These are phyloP conservation scores for Pulveroboletus ravenelii DNA, from an alignment of 768 basidiomycete genomes.

Conservation along the genomic window DNA sequence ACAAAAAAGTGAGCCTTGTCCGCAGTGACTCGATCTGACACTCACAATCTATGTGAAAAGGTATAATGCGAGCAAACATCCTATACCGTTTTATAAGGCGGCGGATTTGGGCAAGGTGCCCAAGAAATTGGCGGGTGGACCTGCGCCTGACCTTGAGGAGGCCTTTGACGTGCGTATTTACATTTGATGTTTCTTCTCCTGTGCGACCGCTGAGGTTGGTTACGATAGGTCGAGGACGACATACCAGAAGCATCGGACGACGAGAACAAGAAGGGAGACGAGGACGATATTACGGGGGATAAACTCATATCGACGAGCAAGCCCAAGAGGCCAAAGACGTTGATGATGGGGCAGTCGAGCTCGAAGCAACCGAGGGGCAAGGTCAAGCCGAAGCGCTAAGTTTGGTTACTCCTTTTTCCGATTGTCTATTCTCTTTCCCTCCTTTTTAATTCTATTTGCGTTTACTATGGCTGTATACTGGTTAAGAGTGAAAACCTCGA, in stretches of 20 bases:
- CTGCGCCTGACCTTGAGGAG: slow-evolving; percentile 88
- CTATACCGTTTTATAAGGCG: slow-evolving; percentile 92
- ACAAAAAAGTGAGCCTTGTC: slow-evolving; percentile 66
- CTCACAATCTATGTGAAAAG: slow-evolving; percentile 23
- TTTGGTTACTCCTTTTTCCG: not conserved
- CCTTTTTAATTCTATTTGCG: too few species aligned
- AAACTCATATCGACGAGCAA: slow-evolving; percentile 58
- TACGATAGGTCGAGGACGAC: slow-evolving; percentile 41
- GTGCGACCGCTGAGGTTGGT: slow-evolving; percentile 1
- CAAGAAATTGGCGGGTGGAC: slow-evolving; percentile 73
- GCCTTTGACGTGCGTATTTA: slow-evolving; percentile 65
- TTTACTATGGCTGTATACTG: too few species aligned
- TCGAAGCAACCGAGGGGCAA: not conserved
- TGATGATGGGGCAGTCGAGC: slow-evolving; percentile 2
- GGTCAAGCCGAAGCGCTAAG: not conserved
- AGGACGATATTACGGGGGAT: slow-evolving; percentile 47
- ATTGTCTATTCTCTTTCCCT: too few species aligned
- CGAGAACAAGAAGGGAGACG: slow-evolving; percentile 32
- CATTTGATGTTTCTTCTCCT: not conserved
- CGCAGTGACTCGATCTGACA: not conserved
- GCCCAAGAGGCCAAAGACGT: slow-evolving; percentile 22
- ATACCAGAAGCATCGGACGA: slow-evolving; percentile 46
- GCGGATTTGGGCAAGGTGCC: slow-evolving; percentile 70
- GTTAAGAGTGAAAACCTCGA: too few species aligned
- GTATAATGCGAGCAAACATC: slow-evolving; percentile 87